Percentiles rank a stretch among this genome's conserved stretches.
These are phyloP conservation scores for Aaosphaeria arxii DNA, from an alignment of 2,329 filamentous ascomycete genomes.

Conservation along the genomic window DNA sequence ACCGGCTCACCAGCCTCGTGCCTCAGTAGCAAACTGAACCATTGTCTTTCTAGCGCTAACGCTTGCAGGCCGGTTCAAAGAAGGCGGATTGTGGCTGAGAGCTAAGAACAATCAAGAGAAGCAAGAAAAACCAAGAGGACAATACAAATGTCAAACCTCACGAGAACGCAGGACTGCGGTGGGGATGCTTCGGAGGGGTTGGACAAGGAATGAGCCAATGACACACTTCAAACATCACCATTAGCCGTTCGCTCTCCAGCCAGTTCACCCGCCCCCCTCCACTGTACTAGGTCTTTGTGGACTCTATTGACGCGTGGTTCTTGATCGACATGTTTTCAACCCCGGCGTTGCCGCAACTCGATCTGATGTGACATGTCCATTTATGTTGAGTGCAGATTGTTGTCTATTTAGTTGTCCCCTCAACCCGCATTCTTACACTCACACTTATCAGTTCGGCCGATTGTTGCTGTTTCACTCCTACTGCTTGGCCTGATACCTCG, in stretches of 20 bases:
- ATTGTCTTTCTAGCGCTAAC: too few relatives aligned
- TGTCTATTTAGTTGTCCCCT: conserved; percentile 1
- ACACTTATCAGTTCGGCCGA: not conserved
- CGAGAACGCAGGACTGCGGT: conserved; percentile 7
- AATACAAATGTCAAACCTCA: too few relatives aligned
- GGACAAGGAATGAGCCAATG: conserved; percentile 4
- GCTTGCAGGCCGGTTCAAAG: conserved; percentile 3
- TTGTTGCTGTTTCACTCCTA: conserved; percentile 1
- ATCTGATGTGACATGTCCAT: not conserved
- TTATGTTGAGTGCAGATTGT: too few relatives aligned
- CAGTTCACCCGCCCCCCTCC: conserved; percentile 8
- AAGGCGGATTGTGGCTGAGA: conserved; percentile 1
- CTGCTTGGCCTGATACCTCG: conserved; percentile 33
- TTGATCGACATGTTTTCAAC: conserved; percentile 13
- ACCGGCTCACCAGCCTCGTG: too few relatives aligned
- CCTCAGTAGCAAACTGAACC: too few relatives aligned
- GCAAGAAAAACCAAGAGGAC: conserved; percentile 6
- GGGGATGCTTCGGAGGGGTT: conserved; percentile 16
- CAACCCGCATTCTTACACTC: not conserved
- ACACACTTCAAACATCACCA: conserved; percentile 1
- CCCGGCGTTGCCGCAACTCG: conserved; percentile 6
- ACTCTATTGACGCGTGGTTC: conserved; percentile 27
- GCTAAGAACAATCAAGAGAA: conserved; percentile 11
- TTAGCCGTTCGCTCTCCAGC: conserved; percentile 20
- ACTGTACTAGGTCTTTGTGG: conserved; percentile 6